These are phyloP conservation scores for Bromus sterilis DNA, from an alignment of 176 grass and related monocot genomes.

Conservation along the genomic window DNA sequence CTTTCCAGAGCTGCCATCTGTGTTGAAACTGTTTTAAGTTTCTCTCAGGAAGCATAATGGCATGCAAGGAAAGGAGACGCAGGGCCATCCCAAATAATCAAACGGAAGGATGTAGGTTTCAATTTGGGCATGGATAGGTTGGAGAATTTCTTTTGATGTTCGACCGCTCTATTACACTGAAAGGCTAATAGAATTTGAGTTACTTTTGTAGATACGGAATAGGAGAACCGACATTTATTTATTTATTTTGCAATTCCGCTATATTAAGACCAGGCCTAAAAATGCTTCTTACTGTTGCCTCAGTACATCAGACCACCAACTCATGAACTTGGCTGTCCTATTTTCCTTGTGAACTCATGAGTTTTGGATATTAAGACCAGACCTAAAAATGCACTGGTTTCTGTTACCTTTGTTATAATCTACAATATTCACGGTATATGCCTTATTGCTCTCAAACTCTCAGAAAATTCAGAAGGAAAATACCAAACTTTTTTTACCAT, in stretches of 20 bases:
- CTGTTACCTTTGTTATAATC: not conserved
- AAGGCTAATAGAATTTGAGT: not conserved
- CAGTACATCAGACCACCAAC: not conserved
- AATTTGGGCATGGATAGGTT: not conserved
- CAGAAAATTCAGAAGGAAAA: not conserved
- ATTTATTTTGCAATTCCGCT: not conserved
- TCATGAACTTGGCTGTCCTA: not conserved
- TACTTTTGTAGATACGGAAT: slow-evolving; percentile 2
- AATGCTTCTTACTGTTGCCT: not conserved
- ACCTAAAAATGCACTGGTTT: no score
- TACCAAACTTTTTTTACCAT: not conserved
- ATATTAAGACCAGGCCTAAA: not conserved
- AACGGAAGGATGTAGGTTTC: not conserved
- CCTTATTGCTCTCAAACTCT: not conserved
- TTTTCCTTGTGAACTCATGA: no score
- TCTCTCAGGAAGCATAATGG: not conserved
- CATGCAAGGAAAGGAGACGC: not conserved
- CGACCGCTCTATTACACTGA: not conserved
- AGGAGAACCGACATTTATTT: not conserved
- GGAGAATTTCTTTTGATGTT: slow-evolving; percentile 1
- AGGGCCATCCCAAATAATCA: not conserved
- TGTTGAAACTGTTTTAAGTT: not conserved
- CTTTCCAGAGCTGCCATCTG: not conserved
- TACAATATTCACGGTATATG: not conserved
- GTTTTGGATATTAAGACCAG: no score